These are phyloP conservation scores for Paramecium sexaurelia DNA, from an alignment of 73 alveolate species.

Conservation along the genomic window DNA sequence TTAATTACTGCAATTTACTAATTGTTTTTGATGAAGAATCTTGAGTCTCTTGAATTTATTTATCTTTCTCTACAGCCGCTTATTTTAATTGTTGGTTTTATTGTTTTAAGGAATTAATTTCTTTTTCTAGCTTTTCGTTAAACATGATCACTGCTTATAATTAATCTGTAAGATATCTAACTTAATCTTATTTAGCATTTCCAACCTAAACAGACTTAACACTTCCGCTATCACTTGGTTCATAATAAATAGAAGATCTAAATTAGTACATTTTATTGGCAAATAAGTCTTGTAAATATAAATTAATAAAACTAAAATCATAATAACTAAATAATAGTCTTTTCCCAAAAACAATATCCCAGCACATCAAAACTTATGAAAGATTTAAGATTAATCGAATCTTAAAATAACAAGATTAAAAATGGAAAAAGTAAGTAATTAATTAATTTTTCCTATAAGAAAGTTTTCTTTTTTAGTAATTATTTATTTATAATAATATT, in stretches of 20 bases:
- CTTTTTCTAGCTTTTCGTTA: conserved; percentile 51
- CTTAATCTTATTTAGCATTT: conserved; percentile 17
- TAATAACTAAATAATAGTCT: background rate
- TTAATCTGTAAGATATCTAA: conserved; percentile 36
- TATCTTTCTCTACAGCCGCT: background rate
- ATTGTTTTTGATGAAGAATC: background rate
- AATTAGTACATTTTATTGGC: conserved; percentile 25
- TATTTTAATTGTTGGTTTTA: conserved; percentile 2
- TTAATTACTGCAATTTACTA: background rate
- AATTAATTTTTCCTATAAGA: no score
- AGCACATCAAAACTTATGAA: no score
- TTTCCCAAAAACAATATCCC: no score
- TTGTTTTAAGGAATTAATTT: background rate
- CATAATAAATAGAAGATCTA: conserved; percentile 40
- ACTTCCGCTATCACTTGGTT: conserved; percentile 51
- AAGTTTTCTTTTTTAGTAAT: no score
- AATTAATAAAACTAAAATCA: background rate
- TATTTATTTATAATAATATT: no score
- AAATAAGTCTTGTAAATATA: background rate
- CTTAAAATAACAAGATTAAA: no score
- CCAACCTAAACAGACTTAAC: conserved; percentile 53
- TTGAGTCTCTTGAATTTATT: background rate
- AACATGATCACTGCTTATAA: conserved; percentile 29
- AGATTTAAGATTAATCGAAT: no score
- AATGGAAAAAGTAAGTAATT: no score